Conservation (phyloP, 108 stramenopile species). For the Pseudonitzschia multiseries region DNA sequence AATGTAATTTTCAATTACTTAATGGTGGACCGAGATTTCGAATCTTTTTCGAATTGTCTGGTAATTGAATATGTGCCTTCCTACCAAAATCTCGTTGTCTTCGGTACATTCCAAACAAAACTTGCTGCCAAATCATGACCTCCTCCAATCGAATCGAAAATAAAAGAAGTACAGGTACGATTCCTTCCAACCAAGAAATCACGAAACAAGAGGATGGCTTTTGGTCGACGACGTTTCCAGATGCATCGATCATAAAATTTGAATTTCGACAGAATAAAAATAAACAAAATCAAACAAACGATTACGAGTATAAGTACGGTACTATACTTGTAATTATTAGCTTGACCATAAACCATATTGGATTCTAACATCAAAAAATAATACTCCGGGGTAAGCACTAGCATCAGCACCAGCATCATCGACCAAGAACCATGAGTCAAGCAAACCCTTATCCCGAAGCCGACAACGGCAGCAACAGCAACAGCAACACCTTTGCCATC, state of each 20-base stretch:
- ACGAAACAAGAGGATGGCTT: not conserved
- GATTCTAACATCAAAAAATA: too few relatives aligned
- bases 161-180: too few relatives aligned
- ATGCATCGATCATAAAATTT: not conserved
- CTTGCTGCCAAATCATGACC: not conserved
- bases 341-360: too few relatives aligned
- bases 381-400: too few relatives aligned
- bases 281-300: not conserved
- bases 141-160: not conserved
- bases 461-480: not conserved
- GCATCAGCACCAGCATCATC: too few relatives aligned
- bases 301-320: not conserved
- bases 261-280: slow-evolving; percentile 1
- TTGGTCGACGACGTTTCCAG: not conserved
- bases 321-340: too few relatives aligned
- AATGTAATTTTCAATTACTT: not conserved
- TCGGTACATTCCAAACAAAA: not conserved
- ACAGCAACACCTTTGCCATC: slow-evolving; percentile 1
- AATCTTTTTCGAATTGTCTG: not conserved
- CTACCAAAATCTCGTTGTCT: not conserved
- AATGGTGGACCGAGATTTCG: not conserved
- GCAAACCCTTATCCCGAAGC: not conserved
- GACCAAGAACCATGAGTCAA: not conserved
- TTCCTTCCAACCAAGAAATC: not conserved
- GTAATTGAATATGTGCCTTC: not conserved